A percentile compares a stretch with the other conserved stretches of the same genome.
Conservation (phyloP, 768 basidiomycete genomes). For the Mycena alexandri region DNA sequence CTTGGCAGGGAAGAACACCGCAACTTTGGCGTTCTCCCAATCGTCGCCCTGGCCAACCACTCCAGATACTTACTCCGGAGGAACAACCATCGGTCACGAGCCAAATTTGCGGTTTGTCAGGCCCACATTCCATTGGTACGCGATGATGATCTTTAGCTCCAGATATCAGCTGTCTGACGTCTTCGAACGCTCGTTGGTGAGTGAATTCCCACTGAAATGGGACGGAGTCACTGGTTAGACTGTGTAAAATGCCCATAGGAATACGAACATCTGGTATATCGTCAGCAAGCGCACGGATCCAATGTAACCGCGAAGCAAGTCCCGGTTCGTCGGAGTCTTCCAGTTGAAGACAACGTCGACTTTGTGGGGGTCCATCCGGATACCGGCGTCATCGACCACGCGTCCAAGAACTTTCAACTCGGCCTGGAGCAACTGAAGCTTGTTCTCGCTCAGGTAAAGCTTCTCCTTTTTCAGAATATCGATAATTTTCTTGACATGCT, state of each 20-base stretch:
- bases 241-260: not conserved
- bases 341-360: not conserved
- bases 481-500: slow-evolving; percentile 47
- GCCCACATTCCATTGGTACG: not conserved
- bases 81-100: not conserved
- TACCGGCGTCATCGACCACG: not conserved
- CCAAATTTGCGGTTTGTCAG: not conserved
- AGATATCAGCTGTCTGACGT: not conserved
- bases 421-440: not conserved
- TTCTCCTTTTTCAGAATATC: slow-evolving; percentile 41
- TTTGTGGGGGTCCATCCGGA: slow-evolving; percentile 36
- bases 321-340: slow-evolving; percentile 4
- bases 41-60: not conserved
- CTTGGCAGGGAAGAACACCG: not conserved
- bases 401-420: not conserved
- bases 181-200: not conserved
- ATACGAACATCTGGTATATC: not conserved
- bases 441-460: slow-evolving; percentile 44
- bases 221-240: not conserved
- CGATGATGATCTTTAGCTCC: not conserved
- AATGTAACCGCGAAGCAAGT: not conserved
- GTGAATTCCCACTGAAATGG: not conserved
- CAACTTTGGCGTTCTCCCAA: not conserved
- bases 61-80: not conserved
- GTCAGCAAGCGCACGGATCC: not conserved